Base-by-base conservation (phyloP, 306 rosid genomes). In the Geum urbanum region DNA sequence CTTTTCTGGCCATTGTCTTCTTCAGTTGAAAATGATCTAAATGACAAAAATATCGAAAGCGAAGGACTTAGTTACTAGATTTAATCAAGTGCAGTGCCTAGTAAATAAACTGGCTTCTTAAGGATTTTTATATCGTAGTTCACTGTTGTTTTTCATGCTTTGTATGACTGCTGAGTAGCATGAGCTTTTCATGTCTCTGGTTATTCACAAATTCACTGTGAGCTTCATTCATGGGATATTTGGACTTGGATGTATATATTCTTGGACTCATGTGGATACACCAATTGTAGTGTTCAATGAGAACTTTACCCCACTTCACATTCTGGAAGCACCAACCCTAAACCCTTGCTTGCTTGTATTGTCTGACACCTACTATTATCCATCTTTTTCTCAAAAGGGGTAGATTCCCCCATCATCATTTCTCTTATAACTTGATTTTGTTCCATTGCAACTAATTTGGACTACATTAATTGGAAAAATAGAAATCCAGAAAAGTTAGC, bases 171-270 rank as follows among this genome's bases (percentile, higher is more conserved):
- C 45, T 1, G n/a, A 39, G 47, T 15, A 40, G 66, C 48, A 8
- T 61, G 47, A 61, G 46, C 47, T 39, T 61, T 61, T 24, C 48
- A 61, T 61, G 48, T 61, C 48, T 61, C 66, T 39, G 48, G 48
- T 4, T 35, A 39, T 61, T 41, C 48, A 61, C 47, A 39, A 5
- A 24, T 61, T 39, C 39, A 56, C 12, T n/a, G 39, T 39, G 66
- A 61, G 48, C 22, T 6, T 51, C 22, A 51, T 43, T 6, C 10
- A 43, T 43, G 2, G 46, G 46, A 43, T 10, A 24, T 56, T 55
- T 55, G 61, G 61, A 4, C 5, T 54, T 5, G 61, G 3, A 22
- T 11, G 39, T 15, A 22, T 10, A 15, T 15, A 55, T 4, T 22
- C 8, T 55, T 55, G 22, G 39, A 22, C 61, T 55, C 61, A 55